Evolutionary conservation across 345 rosid species (phyloP).

Genomic region (Acer negundo): DNA sequence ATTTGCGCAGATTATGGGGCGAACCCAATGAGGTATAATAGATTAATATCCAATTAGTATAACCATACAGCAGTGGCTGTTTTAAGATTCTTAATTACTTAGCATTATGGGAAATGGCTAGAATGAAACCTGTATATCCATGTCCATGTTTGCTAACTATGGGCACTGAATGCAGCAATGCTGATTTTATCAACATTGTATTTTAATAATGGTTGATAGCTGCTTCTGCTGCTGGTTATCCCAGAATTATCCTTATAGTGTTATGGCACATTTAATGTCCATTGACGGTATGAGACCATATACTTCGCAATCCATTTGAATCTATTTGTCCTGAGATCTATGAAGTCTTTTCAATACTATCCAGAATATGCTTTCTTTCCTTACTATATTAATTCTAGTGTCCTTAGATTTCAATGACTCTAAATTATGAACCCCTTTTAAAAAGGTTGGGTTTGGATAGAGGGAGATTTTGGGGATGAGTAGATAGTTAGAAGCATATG

Average conservation of each 20-base stretch:
- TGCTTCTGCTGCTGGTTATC: not conserved
- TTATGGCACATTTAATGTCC: not conserved
- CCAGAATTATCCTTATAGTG: not conserved
- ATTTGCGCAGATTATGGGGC: conserved; percentile 93
- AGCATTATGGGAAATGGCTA: not conserved
- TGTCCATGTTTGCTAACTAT: conserved; percentile 3
- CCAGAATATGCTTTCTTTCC: not conserved
- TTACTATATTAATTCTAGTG: not conserved
- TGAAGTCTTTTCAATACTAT: not conserved
- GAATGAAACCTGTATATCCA: not conserved
- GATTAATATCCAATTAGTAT: not conserved
- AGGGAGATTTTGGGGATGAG: not conserved
- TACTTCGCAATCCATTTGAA: not conserved
- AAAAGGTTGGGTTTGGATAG: not conserved
- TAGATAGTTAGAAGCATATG: conserved; percentile 2
- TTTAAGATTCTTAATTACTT: not conserved
- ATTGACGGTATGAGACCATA: not conserved
- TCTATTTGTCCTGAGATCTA: not conserved
- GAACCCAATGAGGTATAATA: conserved; percentile 81
- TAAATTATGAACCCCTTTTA: not conserved
- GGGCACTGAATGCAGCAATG: not conserved
- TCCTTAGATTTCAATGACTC: not conserved
- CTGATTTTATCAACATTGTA: not conserved
- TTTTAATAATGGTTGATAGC: not conserved
- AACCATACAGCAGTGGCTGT: not conserved